Evolutionary conservation across 805 yeast genomes (phyloP).

Genomic region (Barnettozyma sp.): DNA sequence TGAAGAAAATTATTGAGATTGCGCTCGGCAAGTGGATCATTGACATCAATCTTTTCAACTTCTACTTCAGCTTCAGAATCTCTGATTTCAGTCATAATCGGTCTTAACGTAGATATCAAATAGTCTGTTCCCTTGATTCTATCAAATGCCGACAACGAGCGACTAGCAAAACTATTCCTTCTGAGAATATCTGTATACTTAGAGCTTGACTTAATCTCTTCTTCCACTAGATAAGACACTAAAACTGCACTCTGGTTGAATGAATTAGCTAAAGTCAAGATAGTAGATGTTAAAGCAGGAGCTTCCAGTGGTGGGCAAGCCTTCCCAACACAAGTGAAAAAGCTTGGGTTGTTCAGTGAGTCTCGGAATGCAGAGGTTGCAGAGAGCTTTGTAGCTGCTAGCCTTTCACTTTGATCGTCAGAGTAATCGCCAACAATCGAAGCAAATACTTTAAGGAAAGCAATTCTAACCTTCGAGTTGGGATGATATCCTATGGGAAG

Average conservation of each 20-base stretch:
- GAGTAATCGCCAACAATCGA: constrained; percentile 43
- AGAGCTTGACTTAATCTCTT: constrained; percentile 54
- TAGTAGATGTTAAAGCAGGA: constrained; percentile 60
- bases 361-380: constrained; percentile 25
- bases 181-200: constrained; percentile 70
- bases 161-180: constrained; percentile 76
- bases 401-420: constrained; percentile 16
- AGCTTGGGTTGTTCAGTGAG: constrained; percentile 32
- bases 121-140: constrained; percentile 59
- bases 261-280: constrained; percentile 47
- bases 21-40: constrained; percentile 33
- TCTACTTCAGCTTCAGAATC: constrained; percentile 51
- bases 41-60: constrained; percentile 44
- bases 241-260: constrained; percentile 38
- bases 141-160: constrained; percentile 65
- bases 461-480: constrained; percentile 55
- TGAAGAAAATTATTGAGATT: constrained; percentile 44
- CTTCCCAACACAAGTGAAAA: constrained; percentile 47
- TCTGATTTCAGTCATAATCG: constrained; percentile 48
- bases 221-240: constrained; percentile 47
- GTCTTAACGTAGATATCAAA: constrained; percentile 44
- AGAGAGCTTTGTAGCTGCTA: constrained; percentile 24
- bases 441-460: constrained; percentile 73
- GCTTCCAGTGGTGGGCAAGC: constrained; percentile 64
- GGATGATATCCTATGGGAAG: constrained; percentile 73